phyloP scores from a whole-genome alignment of 225 moss, liverwort and hornwort species.

The Bryum argenteum region DNA sequence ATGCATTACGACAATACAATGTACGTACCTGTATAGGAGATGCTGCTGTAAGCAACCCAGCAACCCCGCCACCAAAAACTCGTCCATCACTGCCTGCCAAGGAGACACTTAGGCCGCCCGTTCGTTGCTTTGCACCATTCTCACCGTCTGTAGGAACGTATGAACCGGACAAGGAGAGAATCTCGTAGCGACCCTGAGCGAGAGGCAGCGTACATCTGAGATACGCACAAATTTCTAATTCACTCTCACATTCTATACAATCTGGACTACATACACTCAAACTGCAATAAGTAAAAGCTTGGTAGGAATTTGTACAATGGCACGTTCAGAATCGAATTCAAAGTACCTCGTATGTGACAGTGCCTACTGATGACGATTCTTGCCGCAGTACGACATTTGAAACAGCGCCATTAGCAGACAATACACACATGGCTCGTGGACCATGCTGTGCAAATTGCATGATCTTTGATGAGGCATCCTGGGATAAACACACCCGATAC shows the following conservation, averaged over 20 bases:
- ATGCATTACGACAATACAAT: not conserved
- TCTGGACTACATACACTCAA: not conserved
- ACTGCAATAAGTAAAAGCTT: not conserved
- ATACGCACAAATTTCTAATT: slow-evolving; percentile 26
- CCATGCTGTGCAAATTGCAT: slow-evolving; percentile 90
- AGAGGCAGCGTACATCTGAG: slow-evolving; percentile 33
- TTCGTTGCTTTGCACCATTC: slow-evolving; percentile 73
- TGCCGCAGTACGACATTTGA: slow-evolving; percentile 88
- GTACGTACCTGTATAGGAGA: slow-evolving; percentile 86
- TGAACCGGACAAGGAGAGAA: slow-evolving; percentile 90
- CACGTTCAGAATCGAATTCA: not conserved
- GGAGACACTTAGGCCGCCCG: slow-evolving; percentile 83
- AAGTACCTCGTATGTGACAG: slow-evolving; percentile 87
- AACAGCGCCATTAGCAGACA: slow-evolving; percentile 93
- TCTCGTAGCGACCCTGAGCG: slow-evolving; percentile 88
- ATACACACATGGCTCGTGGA: slow-evolving; percentile 86
- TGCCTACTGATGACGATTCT: slow-evolving; percentile 87
- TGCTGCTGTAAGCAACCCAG: slow-evolving; percentile 87
- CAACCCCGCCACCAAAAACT: slow-evolving; percentile 94
- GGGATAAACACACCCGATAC: slow-evolving; percentile 16
- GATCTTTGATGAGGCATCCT: slow-evolving; percentile 95
- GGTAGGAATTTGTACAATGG: not conserved
- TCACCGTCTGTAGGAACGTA: slow-evolving; percentile 69
- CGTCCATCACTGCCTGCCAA: slow-evolving; percentile 90
- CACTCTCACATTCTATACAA: slow-evolving; percentile 1